Conservation (phyloP, 2,329 filamentous ascomycete species). For the Penicillium hesseltinei region DNA sequence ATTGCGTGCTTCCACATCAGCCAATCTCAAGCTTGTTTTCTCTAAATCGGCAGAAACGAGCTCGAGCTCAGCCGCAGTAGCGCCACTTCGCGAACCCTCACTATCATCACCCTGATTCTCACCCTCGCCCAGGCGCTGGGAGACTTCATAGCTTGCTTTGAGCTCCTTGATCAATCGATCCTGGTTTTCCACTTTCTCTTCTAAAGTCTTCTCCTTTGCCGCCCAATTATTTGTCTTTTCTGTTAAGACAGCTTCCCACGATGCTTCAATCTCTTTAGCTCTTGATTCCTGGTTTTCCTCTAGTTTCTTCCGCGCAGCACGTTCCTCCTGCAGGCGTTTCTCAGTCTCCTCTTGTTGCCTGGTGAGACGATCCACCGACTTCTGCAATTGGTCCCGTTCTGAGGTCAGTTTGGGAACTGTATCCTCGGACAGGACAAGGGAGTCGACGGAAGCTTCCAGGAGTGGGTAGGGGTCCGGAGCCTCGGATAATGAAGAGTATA, state of each 20-base stretch:
- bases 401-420: conserved; percentile 83
- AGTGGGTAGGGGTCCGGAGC: conserved; percentile 95
- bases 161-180: conserved; percentile 89
- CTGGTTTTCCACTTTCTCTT: conserved; percentile 93
- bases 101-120: conserved; percentile 66
- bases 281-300: conserved; percentile 75
- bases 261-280: conserved; percentile 84
- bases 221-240: conserved; percentile 98
- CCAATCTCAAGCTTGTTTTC: conserved; percentile 78
- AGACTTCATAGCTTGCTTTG: conserved; percentile 96
- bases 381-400: conserved; percentile 85
- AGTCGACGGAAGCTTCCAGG: conserved; percentile 93
- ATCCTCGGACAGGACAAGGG: conserved; percentile 86
- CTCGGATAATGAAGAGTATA: conserved; percentile 91
- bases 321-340: conserved; percentile 73
- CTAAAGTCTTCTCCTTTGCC: conserved; percentile 82
- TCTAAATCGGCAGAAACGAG: conserved; percentile 91
- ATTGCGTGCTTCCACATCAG: conserved; percentile 89
- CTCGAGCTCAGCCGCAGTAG: conserved; percentile 86
- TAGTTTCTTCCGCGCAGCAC: conserved; percentile 67
- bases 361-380: conserved; percentile 71
- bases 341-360: conserved; percentile 81
- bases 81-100: conserved; percentile 62
- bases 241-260: conserved; percentile 83
- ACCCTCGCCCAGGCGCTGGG: conserved; percentile 73